Evolutionary conservation across 305 asterid species (phyloP), one percentile per base, ranked within the genome.

Genomic region (Solanum hybrid): DNA sequence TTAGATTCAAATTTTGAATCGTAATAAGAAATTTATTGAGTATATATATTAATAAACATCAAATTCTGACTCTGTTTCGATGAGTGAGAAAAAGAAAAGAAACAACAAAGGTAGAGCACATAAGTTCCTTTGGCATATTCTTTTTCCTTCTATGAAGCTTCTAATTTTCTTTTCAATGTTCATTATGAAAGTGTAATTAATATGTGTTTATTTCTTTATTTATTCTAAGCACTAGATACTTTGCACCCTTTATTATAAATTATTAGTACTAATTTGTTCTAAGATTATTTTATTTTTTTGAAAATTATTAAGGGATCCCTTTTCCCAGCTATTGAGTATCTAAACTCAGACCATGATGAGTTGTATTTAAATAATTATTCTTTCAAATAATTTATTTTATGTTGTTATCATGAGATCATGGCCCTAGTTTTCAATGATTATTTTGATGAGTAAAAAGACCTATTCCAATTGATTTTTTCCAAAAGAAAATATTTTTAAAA

Each of bases 81-180:
- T 57, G 74, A 10, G 8, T n/a, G 24, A 40, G 24, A 42, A 83
- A 16, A 42, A 3, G 5, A 42, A 42, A 26, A 4, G 24, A 28
- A 46, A 83, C 6, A 16, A 13, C 20, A 29, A 28, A 40, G 86
- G 5, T 40, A 13, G 22, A 83, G 18, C 12, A 20, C 20, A 51
- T 84, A 1, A 84, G 42, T 57, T 85, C 88, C 88, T 6, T 85
- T 11, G 88, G 46, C 71, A 57, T 85, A 57, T 85, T 85, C 76
- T 11, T 85, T 85, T 57, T 85, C 88, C 31, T 85, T 11, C 1
- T 61, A 61, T 85, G 88, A 85, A 85, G 33, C 76, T 57, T 84
- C 88, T 10, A 78, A 4, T 35, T 22, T 31, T 84, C 75, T 46
- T 84, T 46, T 84, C 31, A 51, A 14, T 31, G 31, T 11, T 84